These are phyloP conservation scores for Cairneyella variabilis DNA, from an alignment of 495 filamentous ascomycete genomes.

Conservation along the genomic window DNA sequence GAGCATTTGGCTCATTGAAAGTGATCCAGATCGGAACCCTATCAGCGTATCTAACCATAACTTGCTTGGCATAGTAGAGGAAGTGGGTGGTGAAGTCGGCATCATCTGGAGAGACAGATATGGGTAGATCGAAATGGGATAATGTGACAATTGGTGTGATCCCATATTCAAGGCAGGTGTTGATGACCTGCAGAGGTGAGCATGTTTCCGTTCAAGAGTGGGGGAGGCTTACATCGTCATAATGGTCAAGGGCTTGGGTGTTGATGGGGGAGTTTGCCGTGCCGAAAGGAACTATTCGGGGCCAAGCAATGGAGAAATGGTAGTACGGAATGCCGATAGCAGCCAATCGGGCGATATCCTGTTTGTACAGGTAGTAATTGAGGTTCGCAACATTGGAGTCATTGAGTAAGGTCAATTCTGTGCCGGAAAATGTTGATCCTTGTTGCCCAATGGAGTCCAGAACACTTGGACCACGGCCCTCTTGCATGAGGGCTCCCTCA, in stretches of 20 bases:
- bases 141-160: slow-evolving; percentile 43
- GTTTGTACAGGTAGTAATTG: slow-evolving; percentile 48
- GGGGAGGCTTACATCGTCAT: slow-evolving; percentile 44
- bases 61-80: slow-evolving; percentile 37
- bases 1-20: slow-evolving; percentile 10
- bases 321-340: slow-evolving; percentile 46
- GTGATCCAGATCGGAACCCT: slow-evolving; percentile 44
- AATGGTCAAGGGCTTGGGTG: slow-evolving; percentile 39
- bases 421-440: slow-evolving; percentile 6
- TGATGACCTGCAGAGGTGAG: too few relatives aligned
- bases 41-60: slow-evolving; percentile 39
- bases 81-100: slow-evolving; percentile 22
- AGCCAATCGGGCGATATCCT: slow-evolving; percentile 44
- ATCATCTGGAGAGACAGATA: not conserved
- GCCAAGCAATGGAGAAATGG: slow-evolving; percentile 42
- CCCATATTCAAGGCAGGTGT: slow-evolving; percentile 36
- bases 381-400: slow-evolving; percentile 38
- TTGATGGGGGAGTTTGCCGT: slow-evolving; percentile 39
- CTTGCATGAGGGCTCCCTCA: slow-evolving; percentile 23
- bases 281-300: slow-evolving; percentile 41
- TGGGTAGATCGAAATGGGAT: slow-evolving; percentile 39
- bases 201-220: too few relatives aligned
- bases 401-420: too few relatives aligned
- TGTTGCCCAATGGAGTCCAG: slow-evolving; percentile 30
- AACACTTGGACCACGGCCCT: slow-evolving; percentile 27